phyloP scores from a whole-genome alignment of 495 filamentous ascomycete genomes.

The Aspergillus conjunctus region DNA sequence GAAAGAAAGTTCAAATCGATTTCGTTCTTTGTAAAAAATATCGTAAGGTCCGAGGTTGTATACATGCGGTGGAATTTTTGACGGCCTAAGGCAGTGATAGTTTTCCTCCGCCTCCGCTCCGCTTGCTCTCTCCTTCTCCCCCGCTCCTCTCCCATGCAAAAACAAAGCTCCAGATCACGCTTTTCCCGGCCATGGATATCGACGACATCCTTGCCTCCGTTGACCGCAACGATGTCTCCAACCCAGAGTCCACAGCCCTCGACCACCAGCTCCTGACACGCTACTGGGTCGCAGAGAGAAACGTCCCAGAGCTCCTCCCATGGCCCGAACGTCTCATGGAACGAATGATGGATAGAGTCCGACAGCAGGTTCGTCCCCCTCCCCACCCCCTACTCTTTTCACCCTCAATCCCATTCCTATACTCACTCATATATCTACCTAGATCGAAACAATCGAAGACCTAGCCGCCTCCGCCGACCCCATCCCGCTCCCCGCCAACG shows the following conservation, averaged over 20 bases:
- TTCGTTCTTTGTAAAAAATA: neutral
- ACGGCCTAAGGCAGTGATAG: slow-evolving; percentile 19
- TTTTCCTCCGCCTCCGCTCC: slow-evolving; percentile 28
- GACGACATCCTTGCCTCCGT: slow-evolving; percentile 85
- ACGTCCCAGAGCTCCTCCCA: slow-evolving; percentile 78
- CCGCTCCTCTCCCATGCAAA: neutral
- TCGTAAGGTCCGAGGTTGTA: neutral
- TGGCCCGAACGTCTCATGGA: slow-evolving; percentile 70
- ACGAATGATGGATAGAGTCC: slow-evolving; percentile 74
- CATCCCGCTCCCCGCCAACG: slow-evolving; percentile 45
- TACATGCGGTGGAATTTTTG: neutral
- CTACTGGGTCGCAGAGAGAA: slow-evolving; percentile 89
- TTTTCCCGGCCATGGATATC: slow-evolving; percentile 67
- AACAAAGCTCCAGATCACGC: neutral
- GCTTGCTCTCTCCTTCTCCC: slow-evolving; percentile 19
- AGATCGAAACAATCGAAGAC: slow-evolving; percentile 74
- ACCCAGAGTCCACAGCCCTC: slow-evolving; percentile 58
- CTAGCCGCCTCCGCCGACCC: slow-evolving; percentile 58
- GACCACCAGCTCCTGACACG: slow-evolving; percentile 90
- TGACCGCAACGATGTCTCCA: slow-evolving; percentile 59
- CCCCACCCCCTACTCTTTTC: neutral
- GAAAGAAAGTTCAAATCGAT: slow-evolving; percentile 19
- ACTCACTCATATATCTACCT: slow-evolving; percentile 17
- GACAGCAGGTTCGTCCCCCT: slow-evolving; percentile 55
- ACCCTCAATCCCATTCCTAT: neutral